Percentiles rank a stretch among this genome's conserved stretches.
Evolutionary conservation across 306 rosid genomes (phyloP).

Genomic region (Gleditsia sinensis): DNA sequence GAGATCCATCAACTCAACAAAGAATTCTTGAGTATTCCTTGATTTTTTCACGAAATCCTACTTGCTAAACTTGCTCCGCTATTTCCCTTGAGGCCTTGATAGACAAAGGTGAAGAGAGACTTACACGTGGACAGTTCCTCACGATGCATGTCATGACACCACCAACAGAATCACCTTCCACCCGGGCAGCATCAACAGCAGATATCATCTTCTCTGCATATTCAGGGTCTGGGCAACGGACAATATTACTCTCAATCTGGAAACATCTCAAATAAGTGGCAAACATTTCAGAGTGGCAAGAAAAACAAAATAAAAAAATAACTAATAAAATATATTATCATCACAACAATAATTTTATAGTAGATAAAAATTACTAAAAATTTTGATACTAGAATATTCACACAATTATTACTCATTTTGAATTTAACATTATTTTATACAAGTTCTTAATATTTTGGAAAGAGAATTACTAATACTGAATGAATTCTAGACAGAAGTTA

Average conservation of each 20-base stretch:
- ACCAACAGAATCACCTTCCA: constrained; percentile 85
- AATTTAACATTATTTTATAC: too few relatives aligned
- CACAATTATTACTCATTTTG: too few relatives aligned
- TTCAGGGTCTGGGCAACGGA: constrained; percentile 89
- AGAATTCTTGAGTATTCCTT: constrained; percentile 2
- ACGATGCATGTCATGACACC: constrained; percentile 89
- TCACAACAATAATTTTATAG: constrained; percentile 17
- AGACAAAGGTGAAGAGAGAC: constrained; percentile 28
- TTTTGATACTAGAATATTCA: too few relatives aligned
- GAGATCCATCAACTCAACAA: constrained; percentile 15
- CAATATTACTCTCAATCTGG: constrained; percentile 92
- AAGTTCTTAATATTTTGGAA: too few relatives aligned
- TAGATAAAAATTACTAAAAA: too few relatives aligned
- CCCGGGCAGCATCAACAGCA: constrained; percentile 79
- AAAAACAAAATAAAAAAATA: neutral
- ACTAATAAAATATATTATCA: neutral
- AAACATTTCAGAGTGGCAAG: constrained; percentile 28
- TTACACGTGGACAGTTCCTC: constrained; percentile 83
- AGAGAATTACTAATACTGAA: neutral
- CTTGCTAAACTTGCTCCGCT: constrained; percentile 14
- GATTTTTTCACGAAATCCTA: constrained; percentile 2
- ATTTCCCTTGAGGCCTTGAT: constrained; percentile 1
- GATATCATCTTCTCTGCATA: constrained; percentile 94
- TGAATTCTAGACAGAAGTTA: too few relatives aligned
- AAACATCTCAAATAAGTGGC: constrained; percentile 10